Percentiles rank a stretch among this genome's conserved stretches.
Conservation (phyloP, 345 rosid species). For the Hibiscus syriacus region DNA sequence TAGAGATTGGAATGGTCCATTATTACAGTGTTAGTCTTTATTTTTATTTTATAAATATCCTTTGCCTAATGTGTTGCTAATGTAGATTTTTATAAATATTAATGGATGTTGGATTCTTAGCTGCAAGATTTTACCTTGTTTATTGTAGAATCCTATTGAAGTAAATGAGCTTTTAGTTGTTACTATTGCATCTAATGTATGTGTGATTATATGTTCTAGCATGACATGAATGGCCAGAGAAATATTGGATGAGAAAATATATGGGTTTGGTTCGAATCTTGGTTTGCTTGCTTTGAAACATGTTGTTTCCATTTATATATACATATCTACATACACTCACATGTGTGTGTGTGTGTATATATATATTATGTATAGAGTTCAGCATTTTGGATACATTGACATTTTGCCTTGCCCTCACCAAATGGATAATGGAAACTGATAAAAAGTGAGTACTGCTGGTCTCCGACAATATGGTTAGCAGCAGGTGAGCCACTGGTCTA, state of each 20-base stretch:
- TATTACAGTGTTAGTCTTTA: not conserved
- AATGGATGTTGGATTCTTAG: not conserved
- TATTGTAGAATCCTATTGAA: not conserved
- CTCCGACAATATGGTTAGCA: no score
- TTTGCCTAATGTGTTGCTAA: not conserved
- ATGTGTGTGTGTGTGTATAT: no score
- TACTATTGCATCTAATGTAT: not conserved
- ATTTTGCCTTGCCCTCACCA: no score
- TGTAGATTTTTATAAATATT: not conserved
- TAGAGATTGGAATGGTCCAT: constrained; percentile 19
- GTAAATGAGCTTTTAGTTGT: not conserved
- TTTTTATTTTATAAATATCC: not conserved
- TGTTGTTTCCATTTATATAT: not conserved
- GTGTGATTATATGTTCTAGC: not conserved
- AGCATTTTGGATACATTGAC: no score
- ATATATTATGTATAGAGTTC: not conserved
- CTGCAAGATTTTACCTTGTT: no score
- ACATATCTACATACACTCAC: not conserved
- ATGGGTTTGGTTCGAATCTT: not conserved
- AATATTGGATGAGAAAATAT: no score
- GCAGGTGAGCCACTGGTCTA: no score
- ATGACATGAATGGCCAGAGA: not conserved
- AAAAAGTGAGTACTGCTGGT: no score
- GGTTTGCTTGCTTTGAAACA: not conserved
- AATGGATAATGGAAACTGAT: no score